A percentile compares a stretch with the other conserved stretches of the same genome.
phyloP scores from a whole-genome alignment of 352 stramenopile species.

The Plasmopara viticola region DNA sequence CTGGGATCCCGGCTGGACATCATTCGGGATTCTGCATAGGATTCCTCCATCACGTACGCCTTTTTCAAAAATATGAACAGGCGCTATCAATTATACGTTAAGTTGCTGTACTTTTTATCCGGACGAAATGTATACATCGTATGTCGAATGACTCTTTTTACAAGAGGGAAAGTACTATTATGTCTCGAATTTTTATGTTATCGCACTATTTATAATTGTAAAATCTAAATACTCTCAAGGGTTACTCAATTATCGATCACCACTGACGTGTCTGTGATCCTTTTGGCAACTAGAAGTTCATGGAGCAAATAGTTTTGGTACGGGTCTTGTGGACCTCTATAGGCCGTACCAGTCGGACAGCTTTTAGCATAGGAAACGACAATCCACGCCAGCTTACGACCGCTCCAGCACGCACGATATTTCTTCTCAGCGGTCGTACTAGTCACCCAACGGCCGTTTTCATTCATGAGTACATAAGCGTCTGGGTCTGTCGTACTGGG shows the following conservation, averaged over 20 bases:
- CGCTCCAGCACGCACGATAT: slow-evolving; percentile 38
- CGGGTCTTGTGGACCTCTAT: slow-evolving; percentile 29
- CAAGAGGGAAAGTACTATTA: too few relatives aligned
- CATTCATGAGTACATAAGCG: slow-evolving; percentile 29
- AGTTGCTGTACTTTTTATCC: too few relatives aligned
- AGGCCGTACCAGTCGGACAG: slow-evolving; percentile 28
- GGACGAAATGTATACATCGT: too few relatives aligned
- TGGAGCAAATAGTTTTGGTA: slow-evolving; percentile 55
- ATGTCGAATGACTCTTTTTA: too few relatives aligned
- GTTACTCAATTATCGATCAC: slow-evolving; percentile 29
- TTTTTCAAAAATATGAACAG: background rate
- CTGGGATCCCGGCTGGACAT: slow-evolving; percentile 18
- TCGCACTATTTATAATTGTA: too few relatives aligned
- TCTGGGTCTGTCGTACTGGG: slow-evolving; percentile 23
- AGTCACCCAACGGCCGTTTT: slow-evolving; percentile 33
- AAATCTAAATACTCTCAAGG: too few relatives aligned
- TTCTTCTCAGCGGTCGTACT: slow-evolving; percentile 19
- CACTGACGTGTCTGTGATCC: slow-evolving; percentile 32
- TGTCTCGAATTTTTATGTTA: too few relatives aligned
- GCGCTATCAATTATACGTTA: too few relatives aligned
- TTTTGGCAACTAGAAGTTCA: slow-evolving; percentile 20
- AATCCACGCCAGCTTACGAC: slow-evolving; percentile 28
- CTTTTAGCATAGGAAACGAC: slow-evolving; percentile 24
- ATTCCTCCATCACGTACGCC: slow-evolving; percentile 16
- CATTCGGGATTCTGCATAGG: slow-evolving; percentile 5